Base-by-base conservation (phyloP, 352 stramenopile genomes). In the Pythium apleroticum region DNA sequence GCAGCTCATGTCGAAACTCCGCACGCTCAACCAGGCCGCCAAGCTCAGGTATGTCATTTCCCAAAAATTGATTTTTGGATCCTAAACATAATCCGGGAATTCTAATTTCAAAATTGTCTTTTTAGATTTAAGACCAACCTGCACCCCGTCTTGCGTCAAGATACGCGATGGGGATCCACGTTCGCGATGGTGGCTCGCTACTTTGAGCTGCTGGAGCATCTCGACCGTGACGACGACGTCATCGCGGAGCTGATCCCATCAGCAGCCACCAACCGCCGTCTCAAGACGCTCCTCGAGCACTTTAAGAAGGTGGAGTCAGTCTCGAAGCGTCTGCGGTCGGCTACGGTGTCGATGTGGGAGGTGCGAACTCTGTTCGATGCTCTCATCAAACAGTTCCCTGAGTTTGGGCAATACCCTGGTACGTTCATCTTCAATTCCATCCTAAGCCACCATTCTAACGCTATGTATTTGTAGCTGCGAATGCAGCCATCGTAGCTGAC, bases 151-250 rank as follows among this genome's bases (percentile, higher is more conserved):
- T 14, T 71, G n/a, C 57, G 57, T 0, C 65, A 71, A 25, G 58
- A 66, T 20, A 71, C 64, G 3, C 39, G 57, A 3, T 71, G 57
- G 58, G 30, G 57, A 8, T 71, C 53, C 8, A 63, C 58, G 7
- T 66, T 63, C 14, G 8, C 3, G 8, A 65, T 67, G 59, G 6
- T 58, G 20, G 9, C 57, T 8, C 53, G 53, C 5, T 72, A 58
- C 31, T 64, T 67, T 28, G 39, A 19, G 0, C 20, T 67, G 6
- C 33, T 33, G 2, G 27, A 56, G 17, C 53, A 46, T 17, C n/a
- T 72, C 14, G 57, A 63, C 27, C 9, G 31, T 8, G 54, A 72
- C 0, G 65, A 72, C 25, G 58, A 64, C 9, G 27, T 39, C 1
- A 8, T 72, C n/a, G 28, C 10, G 15, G 53, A 67, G 3, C 12